phyloP scores from a whole-genome alignment of 768 basidiomycete species.

The Kwoniella newhampshirensis region DNA sequence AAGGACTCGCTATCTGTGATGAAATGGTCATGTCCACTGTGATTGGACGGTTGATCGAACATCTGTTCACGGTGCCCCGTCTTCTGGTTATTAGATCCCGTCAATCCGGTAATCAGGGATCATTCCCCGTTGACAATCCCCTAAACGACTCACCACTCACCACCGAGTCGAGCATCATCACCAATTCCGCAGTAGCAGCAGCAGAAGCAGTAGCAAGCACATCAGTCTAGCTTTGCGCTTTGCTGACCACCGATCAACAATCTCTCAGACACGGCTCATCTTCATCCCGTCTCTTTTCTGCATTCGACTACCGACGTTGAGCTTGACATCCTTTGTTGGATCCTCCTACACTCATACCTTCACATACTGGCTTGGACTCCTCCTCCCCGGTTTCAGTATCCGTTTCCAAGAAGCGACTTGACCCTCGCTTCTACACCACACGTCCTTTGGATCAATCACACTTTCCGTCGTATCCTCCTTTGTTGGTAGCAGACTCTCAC shows the following conservation, averaged over 20 bases:
- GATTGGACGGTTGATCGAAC: not conserved
- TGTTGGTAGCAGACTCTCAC: not conserved
- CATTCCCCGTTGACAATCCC: too few relatives aligned
- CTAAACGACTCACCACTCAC: too few relatives aligned
- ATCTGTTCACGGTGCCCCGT: slow-evolving; percentile 9
- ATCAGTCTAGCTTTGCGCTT: too few relatives aligned
- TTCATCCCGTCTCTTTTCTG: slow-evolving; percentile 1
- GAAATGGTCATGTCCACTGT: not conserved
- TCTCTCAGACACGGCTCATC: slow-evolving; percentile 2
- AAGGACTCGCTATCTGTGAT: too few relatives aligned
- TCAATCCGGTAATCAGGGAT: not conserved
- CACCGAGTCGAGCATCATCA: too few relatives aligned
- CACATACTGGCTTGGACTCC: not conserved
- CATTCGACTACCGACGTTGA: not conserved
- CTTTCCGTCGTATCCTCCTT: not conserved
- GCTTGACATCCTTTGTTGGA: not conserved
- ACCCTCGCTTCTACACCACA: not conserved
- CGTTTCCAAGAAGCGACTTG: too few relatives aligned
- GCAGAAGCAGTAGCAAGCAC: too few relatives aligned
- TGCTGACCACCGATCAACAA: too few relatives aligned
- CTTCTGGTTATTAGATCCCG: not conserved
- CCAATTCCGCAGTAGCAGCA: too few relatives aligned
- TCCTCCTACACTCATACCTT: not conserved
- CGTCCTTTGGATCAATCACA: not conserved
- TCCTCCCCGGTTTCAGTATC: too few relatives aligned